Evolutionary conservation across 1,284 basidiomycete genomes (phyloP), one percentile per base, ranked within the genome.

Genomic region (Austroboletus rostrupii): DNA sequence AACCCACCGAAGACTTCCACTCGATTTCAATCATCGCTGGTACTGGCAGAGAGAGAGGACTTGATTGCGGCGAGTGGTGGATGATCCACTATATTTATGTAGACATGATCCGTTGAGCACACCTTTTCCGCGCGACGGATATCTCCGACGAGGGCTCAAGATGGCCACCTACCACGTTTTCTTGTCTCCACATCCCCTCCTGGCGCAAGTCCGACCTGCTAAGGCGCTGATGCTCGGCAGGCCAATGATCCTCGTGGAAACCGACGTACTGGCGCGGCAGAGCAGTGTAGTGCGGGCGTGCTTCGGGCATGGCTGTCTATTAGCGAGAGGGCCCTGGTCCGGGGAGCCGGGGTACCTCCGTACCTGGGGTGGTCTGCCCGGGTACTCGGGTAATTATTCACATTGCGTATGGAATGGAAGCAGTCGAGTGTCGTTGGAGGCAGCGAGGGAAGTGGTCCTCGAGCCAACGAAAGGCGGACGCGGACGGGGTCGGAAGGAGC

Each of bases 1-100:
- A 12, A 56, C 65, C 49, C 48, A 67, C 65, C 35, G 69, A 61
- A 40, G 73, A 66, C 41, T 75, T 68, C 74, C 74, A 76, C 53
- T 76, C 73, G 39, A 76, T 66, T 47, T 71, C 60, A 26, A 74
- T 50, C 58, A 59, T 61, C 16, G 39, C 21, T 35, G 23, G 9
- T 8, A 8, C 23, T 26, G 23, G 9, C 9, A 26, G 23, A 43
- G 61, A 52, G 48, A 35, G 45, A 35, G 41, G 45, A 23, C 10
- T 52, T 50, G 49, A 31, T 46, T 45, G 52, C 46, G 50, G 53
- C 39, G 49, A 47, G 52, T 44, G 21, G 43, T 41, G n/a, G 45
- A 29, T 19, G 48, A 17, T 43, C 41, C 45, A 47, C 16, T 4
- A 35, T 60, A 64, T 67, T 64, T 65, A 62, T 64, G 39, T 36